Conservation (phyloP, 2,329 filamentous ascomycete genomes). For the Raffaelea arxii region DNA sequence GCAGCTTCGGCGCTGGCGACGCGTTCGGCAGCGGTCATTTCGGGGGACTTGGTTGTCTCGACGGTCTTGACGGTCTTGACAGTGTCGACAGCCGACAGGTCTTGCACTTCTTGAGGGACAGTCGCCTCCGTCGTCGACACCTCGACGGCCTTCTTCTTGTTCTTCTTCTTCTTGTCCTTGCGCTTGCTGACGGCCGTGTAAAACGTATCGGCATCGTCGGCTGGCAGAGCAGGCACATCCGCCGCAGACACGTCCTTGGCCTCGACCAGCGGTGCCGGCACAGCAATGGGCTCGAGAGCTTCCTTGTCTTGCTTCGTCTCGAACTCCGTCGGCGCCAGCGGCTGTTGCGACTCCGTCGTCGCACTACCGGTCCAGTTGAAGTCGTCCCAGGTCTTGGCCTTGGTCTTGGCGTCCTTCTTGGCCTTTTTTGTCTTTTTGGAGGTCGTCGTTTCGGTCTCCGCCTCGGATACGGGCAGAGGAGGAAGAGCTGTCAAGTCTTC, state of each 20-base stretch:
- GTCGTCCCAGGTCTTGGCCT: not conserved
- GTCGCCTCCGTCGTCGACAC: too few species aligned
- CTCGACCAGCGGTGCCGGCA: not conserved
- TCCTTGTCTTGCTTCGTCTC: not conserved
- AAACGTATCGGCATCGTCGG: not conserved
- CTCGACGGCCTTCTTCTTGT: constrained; percentile 17
- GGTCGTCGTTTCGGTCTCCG: not conserved
- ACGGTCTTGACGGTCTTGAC: constrained; percentile 5
- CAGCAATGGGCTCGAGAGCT: not conserved
- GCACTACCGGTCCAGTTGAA: too few species aligned
- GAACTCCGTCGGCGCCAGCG: not conserved
- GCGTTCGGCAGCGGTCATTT: not conserved
- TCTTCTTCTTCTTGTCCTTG: constrained; percentile 7
- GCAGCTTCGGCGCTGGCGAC: not conserved
- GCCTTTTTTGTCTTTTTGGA: not conserved
- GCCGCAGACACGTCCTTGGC: not conserved
- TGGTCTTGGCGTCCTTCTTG: not conserved
- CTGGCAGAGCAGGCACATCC: not conserved
- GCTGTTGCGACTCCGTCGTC: too few species aligned
- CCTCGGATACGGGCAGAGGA: too few species aligned
- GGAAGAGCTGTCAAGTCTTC: too few species aligned
- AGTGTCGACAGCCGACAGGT: constrained; percentile 10
- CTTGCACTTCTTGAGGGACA: constrained; percentile 19
- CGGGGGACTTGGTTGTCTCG: not conserved
- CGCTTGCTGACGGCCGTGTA: not conserved